Evolutionary conservation across 2,329 filamentous ascomycete genomes (phyloP).

Genomic region (Diaporthe sp.): DNA sequence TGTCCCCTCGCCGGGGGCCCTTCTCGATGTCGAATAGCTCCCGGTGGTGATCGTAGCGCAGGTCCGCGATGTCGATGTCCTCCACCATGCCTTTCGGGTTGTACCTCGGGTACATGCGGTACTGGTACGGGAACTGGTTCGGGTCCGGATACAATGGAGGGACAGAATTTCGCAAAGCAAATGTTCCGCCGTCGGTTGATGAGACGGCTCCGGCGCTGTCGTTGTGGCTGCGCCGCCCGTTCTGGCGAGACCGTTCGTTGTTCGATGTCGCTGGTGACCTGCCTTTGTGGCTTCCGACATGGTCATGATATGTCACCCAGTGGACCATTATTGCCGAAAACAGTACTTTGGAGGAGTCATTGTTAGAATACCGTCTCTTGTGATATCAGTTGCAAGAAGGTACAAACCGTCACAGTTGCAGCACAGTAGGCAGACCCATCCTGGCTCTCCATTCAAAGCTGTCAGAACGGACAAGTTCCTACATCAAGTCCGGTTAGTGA

Average conservation of each 20-base stretch:
- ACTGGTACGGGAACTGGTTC: conserved; percentile 25
- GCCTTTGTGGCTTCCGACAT: conserved; percentile 41
- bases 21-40: conserved; percentile 26
- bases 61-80: conserved; percentile 25
- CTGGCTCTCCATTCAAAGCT: conserved; percentile 69
- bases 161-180: conserved; percentile 2
- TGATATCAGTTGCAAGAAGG: neutral
- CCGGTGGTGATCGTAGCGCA: conserved; percentile 19
- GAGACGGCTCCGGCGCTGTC: neutral
- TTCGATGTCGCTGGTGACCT: conserved; percentile 5
- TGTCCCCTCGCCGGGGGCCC: neutral
- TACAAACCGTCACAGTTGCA: conserved; percentile 73
- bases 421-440: conserved; percentile 75
- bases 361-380: neutral
- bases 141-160: neutral
- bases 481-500: neutral
- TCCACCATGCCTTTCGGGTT: conserved; percentile 24
- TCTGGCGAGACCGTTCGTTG: conserved; percentile 20
- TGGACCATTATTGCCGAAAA: conserved; percentile 65
- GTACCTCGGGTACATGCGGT: conserved; percentile 20
- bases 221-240: conserved; percentile 3
- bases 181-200: conserved; percentile 12
- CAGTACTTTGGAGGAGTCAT: conserved; percentile 58
- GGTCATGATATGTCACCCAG: conserved; percentile 61
- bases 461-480: conserved; percentile 73